A percentile compares a stretch with the other conserved stretches of the same genome.
phyloP scores from a whole-genome alignment of 768 basidiomycete species.

The Leccinum aurantiacum region DNA sequence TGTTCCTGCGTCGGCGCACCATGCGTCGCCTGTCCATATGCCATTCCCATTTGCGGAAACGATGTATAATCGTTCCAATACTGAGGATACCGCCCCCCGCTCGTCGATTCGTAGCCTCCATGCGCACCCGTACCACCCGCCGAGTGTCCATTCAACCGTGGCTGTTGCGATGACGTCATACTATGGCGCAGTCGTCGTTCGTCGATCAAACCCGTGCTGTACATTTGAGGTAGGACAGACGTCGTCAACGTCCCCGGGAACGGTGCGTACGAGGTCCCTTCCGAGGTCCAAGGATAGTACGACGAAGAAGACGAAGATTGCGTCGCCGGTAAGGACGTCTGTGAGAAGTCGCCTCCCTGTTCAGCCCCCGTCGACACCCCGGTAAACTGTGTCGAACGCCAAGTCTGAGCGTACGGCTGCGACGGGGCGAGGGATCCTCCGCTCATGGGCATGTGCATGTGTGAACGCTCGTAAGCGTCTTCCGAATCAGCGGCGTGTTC shows the following conservation, averaged over 20 bases:
- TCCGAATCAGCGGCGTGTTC: slow-evolving; percentile 48
- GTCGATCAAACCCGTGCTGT: slow-evolving; percentile 69
- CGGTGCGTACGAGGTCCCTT: slow-evolving; percentile 33
- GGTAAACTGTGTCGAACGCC: slow-evolving; percentile 30
- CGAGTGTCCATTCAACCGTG: slow-evolving; percentile 19
- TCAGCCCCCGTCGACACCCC: slow-evolving; percentile 2
- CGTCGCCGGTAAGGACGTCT: slow-evolving; percentile 8
- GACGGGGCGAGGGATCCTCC: slow-evolving; percentile 6
- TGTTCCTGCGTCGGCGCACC: slow-evolving; percentile 17
- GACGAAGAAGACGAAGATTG: slow-evolving; percentile 29
- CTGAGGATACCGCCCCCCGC: slow-evolving; percentile 44
- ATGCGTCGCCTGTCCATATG: slow-evolving; percentile 31
- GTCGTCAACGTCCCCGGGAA: slow-evolving; percentile 57
- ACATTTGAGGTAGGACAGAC: slow-evolving; percentile 71
- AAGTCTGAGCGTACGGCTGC: slow-evolving; percentile 28
- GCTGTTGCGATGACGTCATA: slow-evolving; percentile 18
- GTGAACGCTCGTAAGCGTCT: slow-evolving; percentile 27
- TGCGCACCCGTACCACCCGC: slow-evolving; percentile 10
- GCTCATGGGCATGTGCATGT: slow-evolving; percentile 13
- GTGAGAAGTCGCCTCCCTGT: slow-evolving; percentile 13
- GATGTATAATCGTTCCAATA: slow-evolving; percentile 58
- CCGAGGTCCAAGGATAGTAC: slow-evolving; percentile 51
- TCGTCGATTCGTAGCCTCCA: slow-evolving; percentile 21
- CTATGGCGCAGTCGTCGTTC: slow-evolving; percentile 36
- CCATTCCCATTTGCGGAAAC: slow-evolving; percentile 47